Evolutionary conservation across 306 rosid genomes (phyloP).

Genomic region (Prunus davidiana): DNA sequence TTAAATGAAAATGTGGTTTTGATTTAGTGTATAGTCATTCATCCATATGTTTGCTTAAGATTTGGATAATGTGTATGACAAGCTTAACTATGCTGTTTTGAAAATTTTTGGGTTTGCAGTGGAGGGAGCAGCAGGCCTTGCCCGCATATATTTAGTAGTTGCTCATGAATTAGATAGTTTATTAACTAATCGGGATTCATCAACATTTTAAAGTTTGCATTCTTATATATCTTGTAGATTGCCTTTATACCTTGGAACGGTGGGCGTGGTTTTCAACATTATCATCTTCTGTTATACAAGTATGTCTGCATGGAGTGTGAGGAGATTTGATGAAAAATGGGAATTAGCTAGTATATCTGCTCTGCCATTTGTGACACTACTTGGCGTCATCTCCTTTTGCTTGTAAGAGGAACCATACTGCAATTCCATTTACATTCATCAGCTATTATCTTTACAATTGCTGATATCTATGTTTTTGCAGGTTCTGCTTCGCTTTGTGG

Average conservation of each 20-base stretch:
- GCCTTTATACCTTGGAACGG: conserved; percentile 88
- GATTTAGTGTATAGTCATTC: not conserved
- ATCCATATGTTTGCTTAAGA: not conserved
- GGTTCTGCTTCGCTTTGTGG: conserved; percentile 92
- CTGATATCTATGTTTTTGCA: conserved; percentile 29
- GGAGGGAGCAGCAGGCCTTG: not conserved
- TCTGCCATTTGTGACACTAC: conserved; percentile 72
- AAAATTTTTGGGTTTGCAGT: not conserved
- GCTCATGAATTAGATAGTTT: not conserved
- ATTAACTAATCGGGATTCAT: not conserved
- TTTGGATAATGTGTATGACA: not conserved
- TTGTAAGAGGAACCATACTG: conserved; percentile 51
- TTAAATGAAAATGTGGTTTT: not conserved
- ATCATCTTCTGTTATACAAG: conserved; percentile 78
- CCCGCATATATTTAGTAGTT: not conserved
- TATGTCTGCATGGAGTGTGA: conserved; percentile 63
- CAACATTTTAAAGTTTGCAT: not conserved
- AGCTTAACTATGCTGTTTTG: not conserved
- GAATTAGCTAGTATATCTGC: conserved; percentile 68
- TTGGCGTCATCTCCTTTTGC: conserved; percentile 84
- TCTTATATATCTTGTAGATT: conserved; percentile 57
- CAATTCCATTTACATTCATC: conserved; percentile 4
- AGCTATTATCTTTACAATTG: not conserved
- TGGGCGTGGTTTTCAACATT: conserved; percentile 64
- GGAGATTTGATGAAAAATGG: conserved; percentile 90